phyloP scores from a whole-genome alignment of 331 rosid genomes.

The Saraca asoca region DNA sequence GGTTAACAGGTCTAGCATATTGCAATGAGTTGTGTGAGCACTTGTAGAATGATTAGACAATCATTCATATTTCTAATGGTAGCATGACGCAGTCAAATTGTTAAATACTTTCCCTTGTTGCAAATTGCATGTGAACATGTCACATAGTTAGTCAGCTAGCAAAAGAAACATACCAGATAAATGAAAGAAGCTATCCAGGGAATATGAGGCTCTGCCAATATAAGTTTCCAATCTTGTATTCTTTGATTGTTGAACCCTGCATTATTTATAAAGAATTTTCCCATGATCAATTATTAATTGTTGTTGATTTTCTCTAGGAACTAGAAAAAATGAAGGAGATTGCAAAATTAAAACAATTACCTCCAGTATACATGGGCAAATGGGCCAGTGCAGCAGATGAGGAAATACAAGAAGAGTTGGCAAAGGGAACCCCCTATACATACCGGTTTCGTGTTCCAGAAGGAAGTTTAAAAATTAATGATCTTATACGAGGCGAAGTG shows the following conservation, averaged over 20 bases:
- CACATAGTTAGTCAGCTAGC: too few relatives aligned
- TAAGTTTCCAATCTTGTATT: conserved; percentile 7
- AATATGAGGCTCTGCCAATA: neutral
- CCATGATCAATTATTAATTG: conserved; percentile 5
- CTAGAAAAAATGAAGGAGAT: conserved; percentile 89
- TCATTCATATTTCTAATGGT: too few relatives aligned
- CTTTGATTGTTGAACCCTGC: conserved; percentile 23
- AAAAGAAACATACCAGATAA: neutral
- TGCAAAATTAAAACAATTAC: conserved; percentile 71
- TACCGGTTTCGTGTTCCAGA: conserved; percentile 82
- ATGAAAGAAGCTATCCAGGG: neutral
- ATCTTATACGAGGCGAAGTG: conserved; percentile 88
- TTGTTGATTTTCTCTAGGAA: conserved; percentile 57
- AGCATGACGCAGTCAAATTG: too few relatives aligned
- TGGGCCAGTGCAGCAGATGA: conserved; percentile 71
- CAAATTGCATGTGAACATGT: too few relatives aligned
- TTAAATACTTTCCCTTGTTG: conserved; percentile 6
- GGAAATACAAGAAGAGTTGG: conserved; percentile 71
- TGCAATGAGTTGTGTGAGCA: too few relatives aligned
- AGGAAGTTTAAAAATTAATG: conserved; percentile 85
- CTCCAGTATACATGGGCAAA: conserved; percentile 88
- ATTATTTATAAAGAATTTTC: neutral
- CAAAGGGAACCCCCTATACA: conserved; percentile 71
- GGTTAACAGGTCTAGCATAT: too few relatives aligned
- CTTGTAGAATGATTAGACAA: too few relatives aligned